These are phyloP conservation scores for Dalechampia spathulata DNA, from an alignment of 441 rosid genomes.

Conservation along the genomic window DNA sequence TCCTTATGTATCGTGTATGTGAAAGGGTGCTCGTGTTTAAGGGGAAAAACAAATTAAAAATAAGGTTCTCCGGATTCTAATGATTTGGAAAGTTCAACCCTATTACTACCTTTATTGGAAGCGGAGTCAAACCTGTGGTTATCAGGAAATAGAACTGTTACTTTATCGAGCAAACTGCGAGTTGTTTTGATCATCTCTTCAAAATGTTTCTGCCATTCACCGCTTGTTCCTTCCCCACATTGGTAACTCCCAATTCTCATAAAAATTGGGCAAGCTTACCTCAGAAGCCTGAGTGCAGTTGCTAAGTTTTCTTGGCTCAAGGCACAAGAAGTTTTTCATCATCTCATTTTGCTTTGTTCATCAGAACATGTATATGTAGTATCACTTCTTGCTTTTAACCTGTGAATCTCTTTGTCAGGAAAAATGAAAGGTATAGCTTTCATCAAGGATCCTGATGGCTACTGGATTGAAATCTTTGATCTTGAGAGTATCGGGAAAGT, in stretches of 20 bases:
- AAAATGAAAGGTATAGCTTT: conserved; percentile 84
- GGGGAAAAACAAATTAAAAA: not conserved
- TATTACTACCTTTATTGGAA: not conserved
- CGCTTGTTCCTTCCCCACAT: no score
- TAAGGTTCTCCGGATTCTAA: not conserved
- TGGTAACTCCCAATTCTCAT: no score
- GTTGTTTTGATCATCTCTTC: no score
- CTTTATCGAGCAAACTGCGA: no score
- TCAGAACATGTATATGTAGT: no score
- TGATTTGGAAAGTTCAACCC: not conserved
- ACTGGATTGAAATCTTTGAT: conserved; percentile 94
- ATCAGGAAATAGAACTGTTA: not conserved
- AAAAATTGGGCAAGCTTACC: no score
- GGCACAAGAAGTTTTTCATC: no score
- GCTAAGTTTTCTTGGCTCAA: no score
- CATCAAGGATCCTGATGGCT: conserved; percentile 96
- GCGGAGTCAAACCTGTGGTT: not conserved
- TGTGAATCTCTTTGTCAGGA: conserved; percentile 36
- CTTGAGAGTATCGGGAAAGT: conserved; percentile 42
- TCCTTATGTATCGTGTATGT: not conserved
- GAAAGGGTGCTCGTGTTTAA: not conserved
- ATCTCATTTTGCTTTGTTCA: no score
- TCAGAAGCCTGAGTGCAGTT: no score
- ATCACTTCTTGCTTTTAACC: not conserved
- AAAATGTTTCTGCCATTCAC: no score